Evolutionary conservation across 164 flowering plant genomes (phyloP), one percentile per base, ranked within the genome.

Genomic region (Paratinospora sagittata): DNA sequence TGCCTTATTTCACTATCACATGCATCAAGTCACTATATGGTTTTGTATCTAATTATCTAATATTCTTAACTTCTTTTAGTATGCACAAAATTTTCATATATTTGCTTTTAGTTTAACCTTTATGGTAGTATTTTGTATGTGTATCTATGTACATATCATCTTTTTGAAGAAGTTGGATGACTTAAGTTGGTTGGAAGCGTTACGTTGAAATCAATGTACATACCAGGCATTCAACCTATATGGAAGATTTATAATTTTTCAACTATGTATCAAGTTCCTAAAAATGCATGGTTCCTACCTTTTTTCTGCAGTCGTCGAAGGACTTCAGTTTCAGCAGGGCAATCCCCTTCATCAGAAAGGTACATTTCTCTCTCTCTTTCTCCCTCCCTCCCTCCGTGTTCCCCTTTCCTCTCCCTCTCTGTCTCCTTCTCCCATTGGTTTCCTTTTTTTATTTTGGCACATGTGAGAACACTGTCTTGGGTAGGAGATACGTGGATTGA

Each of bases 281-380:
- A 45, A 9, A 33, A 14, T 65, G 7, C 49, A 49, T 68, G 70
- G 17, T 19, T 26, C 58, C 37, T 62, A 17, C 76, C 14, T 74
- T 27, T 76, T 33, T 57, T 62, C 47, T 78, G 21, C 83, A 90
- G 92, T 78, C 66, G 52, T 34, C 80, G 86, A 23, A 78, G 72
- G 74, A 85, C 90, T 70, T 84, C 89, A 27, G 75, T n/a, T 69
- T 72, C 83, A 57, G 72, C 75, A 52, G 81, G 74, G 33, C 78
- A 14, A 60, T 83, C 86, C 49, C 77, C 79, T 67, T 80, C 81
- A 61, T 75, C 86, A 39, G 74, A 47, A 66, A 77, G 86, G 90
- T 86, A 80, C n/a, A 55, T 52, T 27, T 67, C 36, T 13, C 41
- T 17, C 57, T 47, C 43, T 70, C 16, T 76, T 23, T 58, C 36